phyloP scores from a whole-genome alignment of 305 asterid genomes.

The Fraxinus paxiana region DNA sequence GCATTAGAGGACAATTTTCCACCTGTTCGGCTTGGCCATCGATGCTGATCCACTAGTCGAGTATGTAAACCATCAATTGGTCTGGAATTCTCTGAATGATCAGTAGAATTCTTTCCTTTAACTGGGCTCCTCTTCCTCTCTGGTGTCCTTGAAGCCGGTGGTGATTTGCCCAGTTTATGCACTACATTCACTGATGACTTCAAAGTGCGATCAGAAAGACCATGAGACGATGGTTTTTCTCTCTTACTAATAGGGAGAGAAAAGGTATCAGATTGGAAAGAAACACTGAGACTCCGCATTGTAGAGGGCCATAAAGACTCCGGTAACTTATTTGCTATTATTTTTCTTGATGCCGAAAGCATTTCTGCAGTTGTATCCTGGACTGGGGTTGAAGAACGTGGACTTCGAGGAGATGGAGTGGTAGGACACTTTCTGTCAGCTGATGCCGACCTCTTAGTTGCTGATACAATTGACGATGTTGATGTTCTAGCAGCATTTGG shows the following conservation, averaged over 20 bases:
- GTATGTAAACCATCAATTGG: conserved; percentile 43
- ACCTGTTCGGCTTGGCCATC: conserved; percentile 52
- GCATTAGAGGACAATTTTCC: conserved; percentile 33
- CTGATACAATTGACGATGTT: conserved; percentile 30
- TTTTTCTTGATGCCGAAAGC: conserved; percentile 48
- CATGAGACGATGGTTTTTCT: conserved; percentile 50
- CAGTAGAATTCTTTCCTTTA: conserved; percentile 53
- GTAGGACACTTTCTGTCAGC: conserved; percentile 69
- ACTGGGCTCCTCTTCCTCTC: conserved; percentile 75
- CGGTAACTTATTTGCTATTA: conserved; percentile 42
- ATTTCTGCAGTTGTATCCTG: conserved; percentile 47
- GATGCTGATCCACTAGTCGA: conserved; percentile 43
- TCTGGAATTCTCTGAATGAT: conserved; percentile 67
- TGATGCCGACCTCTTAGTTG: conserved; percentile 63
- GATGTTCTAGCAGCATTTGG: conserved; percentile 44
- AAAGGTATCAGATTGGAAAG: conserved; percentile 57
- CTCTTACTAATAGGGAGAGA: conserved; percentile 48
- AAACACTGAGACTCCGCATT: conserved; percentile 61
- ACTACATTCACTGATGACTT: conserved; percentile 45
- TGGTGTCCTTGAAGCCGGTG: conserved; percentile 52
- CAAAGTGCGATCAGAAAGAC: conserved; percentile 39
- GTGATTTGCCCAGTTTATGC: conserved; percentile 32
- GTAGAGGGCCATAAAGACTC: conserved; percentile 89
- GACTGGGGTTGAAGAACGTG: conserved; percentile 58
- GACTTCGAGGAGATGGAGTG: conserved; percentile 45